Conservation (phyloP, 1,284 basidiomycete species). For the Apiotrichum porosum region DNA sequence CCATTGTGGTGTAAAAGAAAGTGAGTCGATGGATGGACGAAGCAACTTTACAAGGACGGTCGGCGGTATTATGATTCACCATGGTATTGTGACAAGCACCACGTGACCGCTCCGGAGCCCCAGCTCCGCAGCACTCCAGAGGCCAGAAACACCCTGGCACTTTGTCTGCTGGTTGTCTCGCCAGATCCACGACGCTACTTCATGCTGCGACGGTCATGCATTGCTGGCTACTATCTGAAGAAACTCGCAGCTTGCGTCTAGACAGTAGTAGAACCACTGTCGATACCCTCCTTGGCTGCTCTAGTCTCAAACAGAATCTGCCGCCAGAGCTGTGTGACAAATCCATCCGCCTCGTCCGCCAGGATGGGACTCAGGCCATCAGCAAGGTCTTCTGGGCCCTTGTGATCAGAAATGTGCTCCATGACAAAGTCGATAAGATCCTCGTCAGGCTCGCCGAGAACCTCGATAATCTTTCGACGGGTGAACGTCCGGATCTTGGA, state of each 20-base stretch:
- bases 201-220: too few species aligned
- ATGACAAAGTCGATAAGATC: conserved; percentile 84
- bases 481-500: conserved; percentile 74
- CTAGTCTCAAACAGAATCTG: conserved; percentile 72
- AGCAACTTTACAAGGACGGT: too few species aligned
- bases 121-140: too few species aligned
- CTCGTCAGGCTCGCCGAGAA: conserved; percentile 67
- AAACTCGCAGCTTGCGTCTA: too few species aligned
- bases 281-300: conserved; percentile 2
- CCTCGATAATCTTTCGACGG: conserved; percentile 70
- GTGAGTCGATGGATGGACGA: background rate
- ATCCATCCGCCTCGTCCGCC: conserved; percentile 75
- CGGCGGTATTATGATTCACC: too few species aligned
- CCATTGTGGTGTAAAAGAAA: background rate
- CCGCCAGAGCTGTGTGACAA: conserved; percentile 72
- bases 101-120: too few species aligned
- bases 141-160: too few species aligned
- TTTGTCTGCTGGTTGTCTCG: too few species aligned
- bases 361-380: conserved; percentile 83
- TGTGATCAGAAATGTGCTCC: conserved; percentile 80
- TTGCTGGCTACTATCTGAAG: too few species aligned
- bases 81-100: too few species aligned
- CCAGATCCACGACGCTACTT: too few species aligned
- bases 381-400: conserved; percentile 69
- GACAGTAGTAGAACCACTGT: conserved; percentile 8